Conservation (phyloP, 108 stramenopile genomes). For the Fragilariopsis cylindrus region DNA sequence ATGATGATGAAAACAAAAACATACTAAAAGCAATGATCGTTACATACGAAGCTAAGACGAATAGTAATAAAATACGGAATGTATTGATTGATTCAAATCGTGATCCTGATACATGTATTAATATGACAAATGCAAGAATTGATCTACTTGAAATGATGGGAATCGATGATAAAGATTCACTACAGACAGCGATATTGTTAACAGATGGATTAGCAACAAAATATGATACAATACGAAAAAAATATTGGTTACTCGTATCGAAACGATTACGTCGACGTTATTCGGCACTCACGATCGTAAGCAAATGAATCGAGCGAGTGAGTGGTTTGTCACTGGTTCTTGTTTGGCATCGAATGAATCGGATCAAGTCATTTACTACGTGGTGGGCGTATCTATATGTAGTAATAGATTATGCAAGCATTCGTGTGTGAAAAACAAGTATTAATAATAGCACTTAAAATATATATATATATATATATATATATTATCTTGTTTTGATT, state of each 20-base stretch:
- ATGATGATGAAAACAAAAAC: background rate
- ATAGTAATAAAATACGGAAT: background rate
- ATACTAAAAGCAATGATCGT: background rate
- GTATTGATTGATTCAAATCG: constrained; percentile 27
- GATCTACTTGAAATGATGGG: constrained; percentile 68
- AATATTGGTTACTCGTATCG: constrained; percentile 74
- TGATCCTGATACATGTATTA: constrained; percentile 47
- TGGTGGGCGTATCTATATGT: too few species aligned
- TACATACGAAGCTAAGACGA: constrained; percentile 27
- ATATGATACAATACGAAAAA: constrained; percentile 69
- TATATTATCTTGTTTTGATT: too few species aligned
- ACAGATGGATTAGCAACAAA: constrained; percentile 40
- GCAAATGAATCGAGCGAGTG: background rate
- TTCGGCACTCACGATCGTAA: background rate
- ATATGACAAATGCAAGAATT: constrained; percentile 60
- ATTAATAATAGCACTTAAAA: too few species aligned
- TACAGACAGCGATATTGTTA: constrained; percentile 47
- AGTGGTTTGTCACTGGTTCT: too few species aligned
- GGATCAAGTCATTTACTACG: too few species aligned
- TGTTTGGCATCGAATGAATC: too few species aligned
- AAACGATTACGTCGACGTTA: constrained; percentile 9
- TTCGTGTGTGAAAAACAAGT: too few species aligned
- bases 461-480: too few species aligned
- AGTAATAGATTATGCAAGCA: too few species aligned
- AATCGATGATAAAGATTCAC: constrained; percentile 27